A percentile compares a stretch with the other conserved stretches of the same genome.
Evolutionary conservation across 1,139 yeast species (phyloP).

Genomic region (Geotrichum klebahnii): DNA sequence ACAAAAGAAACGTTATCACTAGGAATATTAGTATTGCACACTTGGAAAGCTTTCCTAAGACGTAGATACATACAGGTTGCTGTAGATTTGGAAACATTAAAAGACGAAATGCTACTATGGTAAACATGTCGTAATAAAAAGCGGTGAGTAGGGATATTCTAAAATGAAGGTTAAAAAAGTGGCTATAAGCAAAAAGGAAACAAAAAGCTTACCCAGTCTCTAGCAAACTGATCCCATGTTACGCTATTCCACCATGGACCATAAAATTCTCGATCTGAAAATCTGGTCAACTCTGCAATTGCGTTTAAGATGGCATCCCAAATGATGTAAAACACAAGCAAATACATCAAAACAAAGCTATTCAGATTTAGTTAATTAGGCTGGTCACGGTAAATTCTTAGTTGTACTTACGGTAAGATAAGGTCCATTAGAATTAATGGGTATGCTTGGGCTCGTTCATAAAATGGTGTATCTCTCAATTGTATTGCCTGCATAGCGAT

Average conservation of each 20-base stretch:
- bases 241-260: constrained; percentile 98
- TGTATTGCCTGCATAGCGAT: constrained; percentile 57
- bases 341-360: constrained; percentile 51
- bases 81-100: constrained; percentile 56
- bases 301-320: constrained; percentile 93
- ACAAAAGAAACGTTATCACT: constrained; percentile 71
- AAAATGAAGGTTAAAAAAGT: not conserved
- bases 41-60: not conserved
- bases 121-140: constrained; percentile 89
- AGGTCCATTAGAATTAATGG: constrained; percentile 65
- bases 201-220: constrained; percentile 68
- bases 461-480: constrained; percentile 48
- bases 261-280: constrained; percentile 88
- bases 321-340: constrained; percentile 77
- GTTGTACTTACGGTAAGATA: constrained; percentile 63
- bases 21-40: constrained; percentile 2
- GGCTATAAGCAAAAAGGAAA: too few species aligned
- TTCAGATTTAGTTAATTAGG: not conserved
- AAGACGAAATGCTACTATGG: constrained; percentile 79
- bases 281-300: constrained; percentile 78
- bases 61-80: constrained; percentile 49
- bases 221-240: constrained; percentile 89
- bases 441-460: constrained; percentile 50
- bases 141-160: constrained; percentile 84
- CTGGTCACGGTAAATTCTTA: too few species aligned